These are phyloP conservation scores for Epichloe amarillans DNA, from an alignment of 2,329 filamentous ascomycete species.

Conservation along the genomic window DNA sequence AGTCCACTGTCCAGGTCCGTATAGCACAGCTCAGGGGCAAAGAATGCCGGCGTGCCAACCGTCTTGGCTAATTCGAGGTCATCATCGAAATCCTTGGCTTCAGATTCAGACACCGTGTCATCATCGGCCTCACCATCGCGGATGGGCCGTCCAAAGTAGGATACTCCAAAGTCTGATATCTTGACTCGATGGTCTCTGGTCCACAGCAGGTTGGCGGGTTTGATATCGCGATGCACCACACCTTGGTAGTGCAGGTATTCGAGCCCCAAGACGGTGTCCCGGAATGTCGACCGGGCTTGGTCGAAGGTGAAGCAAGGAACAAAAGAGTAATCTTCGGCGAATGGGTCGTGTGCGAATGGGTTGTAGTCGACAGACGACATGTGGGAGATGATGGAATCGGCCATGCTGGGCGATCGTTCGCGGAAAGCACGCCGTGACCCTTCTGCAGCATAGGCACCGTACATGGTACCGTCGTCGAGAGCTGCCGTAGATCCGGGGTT, in stretches of 20 bases:
- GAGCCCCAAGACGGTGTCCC: slow-evolving; percentile 82
- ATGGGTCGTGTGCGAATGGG: slow-evolving; percentile 44
- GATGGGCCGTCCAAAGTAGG: slow-evolving; percentile 83
- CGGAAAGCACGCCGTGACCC: slow-evolving; percentile 43
- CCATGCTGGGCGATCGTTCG: slow-evolving; percentile 65
- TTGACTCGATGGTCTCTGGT: slow-evolving; percentile 78
- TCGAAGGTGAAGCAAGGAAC: slow-evolving; percentile 85
- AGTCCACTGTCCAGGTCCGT: slow-evolving; percentile 59
- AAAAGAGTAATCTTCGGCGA: slow-evolving; percentile 81
- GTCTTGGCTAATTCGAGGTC: slow-evolving; percentile 96
- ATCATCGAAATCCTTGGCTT: slow-evolving; percentile 78
- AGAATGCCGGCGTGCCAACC: slow-evolving; percentile 93
- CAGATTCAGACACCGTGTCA: slow-evolving; percentile 62
- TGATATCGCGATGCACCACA: slow-evolving; percentile 75
- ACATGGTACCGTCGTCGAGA: slow-evolving; percentile 69
- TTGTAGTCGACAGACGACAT: slow-evolving; percentile 53
- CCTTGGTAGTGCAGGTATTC: slow-evolving; percentile 88
- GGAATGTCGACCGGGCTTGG: slow-evolving; percentile 71
- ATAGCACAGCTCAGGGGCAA: slow-evolving; percentile 90
- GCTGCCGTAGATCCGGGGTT: slow-evolving; percentile 40
- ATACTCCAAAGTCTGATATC: slow-evolving; percentile 97
- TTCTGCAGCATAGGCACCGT: slow-evolving; percentile 53
- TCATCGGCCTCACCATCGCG: slow-evolving; percentile 70
- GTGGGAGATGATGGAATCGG: slow-evolving; percentile 61
- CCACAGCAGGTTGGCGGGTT: slow-evolving; percentile 81